Percentiles rank a stretch among this genome's conserved stretches.
These are phyloP conservation scores for Monilinia fructicola DNA, from an alignment of 2,329 filamentous ascomycete genomes.

Conservation along the genomic window DNA sequence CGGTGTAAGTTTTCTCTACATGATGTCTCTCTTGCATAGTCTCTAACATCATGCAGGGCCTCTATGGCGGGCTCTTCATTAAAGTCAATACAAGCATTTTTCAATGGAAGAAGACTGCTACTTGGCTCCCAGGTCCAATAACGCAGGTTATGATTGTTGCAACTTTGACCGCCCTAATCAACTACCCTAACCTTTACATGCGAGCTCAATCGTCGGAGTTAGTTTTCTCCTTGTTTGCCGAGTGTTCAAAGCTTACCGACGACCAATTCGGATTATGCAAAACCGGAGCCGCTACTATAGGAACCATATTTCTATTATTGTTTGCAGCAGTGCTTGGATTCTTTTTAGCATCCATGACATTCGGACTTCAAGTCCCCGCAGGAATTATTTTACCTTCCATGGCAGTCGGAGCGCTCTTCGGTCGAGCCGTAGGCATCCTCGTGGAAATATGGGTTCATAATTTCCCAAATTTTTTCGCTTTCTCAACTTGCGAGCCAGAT, in stretches of 20 bases:
- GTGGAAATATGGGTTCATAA: slow-evolving; percentile 82
- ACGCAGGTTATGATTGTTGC: slow-evolving; percentile 78
- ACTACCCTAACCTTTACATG: slow-evolving; percentile 97
- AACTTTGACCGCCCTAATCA: slow-evolving; percentile 80
- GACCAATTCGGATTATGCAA: slow-evolving; percentile 91
- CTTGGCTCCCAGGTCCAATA: slow-evolving; percentile 70
- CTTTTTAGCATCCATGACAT: slow-evolving; percentile 81
- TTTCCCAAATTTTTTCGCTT: slow-evolving; percentile 21
- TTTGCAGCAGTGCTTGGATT: slow-evolving; percentile 82
- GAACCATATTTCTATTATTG: slow-evolving; percentile 78
- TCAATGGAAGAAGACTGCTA: slow-evolving; percentile 67
- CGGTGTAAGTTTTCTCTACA: slow-evolving; percentile 51
- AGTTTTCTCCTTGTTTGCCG: slow-evolving; percentile 86
- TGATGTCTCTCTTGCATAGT: not conserved
- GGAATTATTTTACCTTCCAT: slow-evolving; percentile 96
- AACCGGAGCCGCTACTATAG: slow-evolving; percentile 76
- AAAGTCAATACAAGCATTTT: slow-evolving; percentile 88
- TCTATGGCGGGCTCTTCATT: slow-evolving; percentile 94
- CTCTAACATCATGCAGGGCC: slow-evolving; percentile 53
- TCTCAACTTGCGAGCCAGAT: slow-evolving; percentile 52
- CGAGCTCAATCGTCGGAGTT: slow-evolving; percentile 88
- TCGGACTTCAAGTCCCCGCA: slow-evolving; percentile 90
- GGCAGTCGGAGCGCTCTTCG: slow-evolving; percentile 88
- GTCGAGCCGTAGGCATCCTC: slow-evolving; percentile 83
- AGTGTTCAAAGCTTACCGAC: slow-evolving; percentile 78